Base-by-base conservation (phyloP, 108 stramenopile genomes). In the Skeletonema grethae region DNA sequence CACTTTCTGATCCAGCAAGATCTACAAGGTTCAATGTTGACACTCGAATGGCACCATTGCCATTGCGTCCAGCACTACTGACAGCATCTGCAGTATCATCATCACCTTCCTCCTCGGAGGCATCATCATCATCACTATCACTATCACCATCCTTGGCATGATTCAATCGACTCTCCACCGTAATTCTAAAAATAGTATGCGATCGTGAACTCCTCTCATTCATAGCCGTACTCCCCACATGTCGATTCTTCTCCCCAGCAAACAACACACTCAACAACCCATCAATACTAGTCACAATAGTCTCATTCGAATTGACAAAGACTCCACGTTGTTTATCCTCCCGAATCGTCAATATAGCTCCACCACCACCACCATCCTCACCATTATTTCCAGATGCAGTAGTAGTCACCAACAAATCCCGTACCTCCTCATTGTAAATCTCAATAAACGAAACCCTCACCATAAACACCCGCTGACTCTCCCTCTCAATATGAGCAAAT, bases 391-490 rank as follows among this genome's bases (percentile, higher is more conserved):
- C 32, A 34, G 32, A 34, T 3, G 31, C 2, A 4, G 31, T 2
- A 2, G 63, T 67, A 8, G 50, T 20, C 15, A 73, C 86, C 0
- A 99, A 85, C 65, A 99, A 79, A 83, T 99, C 99, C 4, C 96
- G 77, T 5, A 99, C 96, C 60, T 97, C 94, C 82, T 99, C 99
- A 76, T 99, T 99, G 86, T 99, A 99, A 62, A 99, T 98, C 73
- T 99, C 99, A 61, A 99, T 83, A 70, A 97, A 99, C 24, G 95
- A 96, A 2, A 95, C 95, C 35, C 97, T 86, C 22, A 98, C 85
- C 10, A 96, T 65, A 79, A 96, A 98, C 22, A 86, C 80, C 11
- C 91, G 79, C 29, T 90, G 81, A 12, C 80, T 65, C 20, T 79
- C 74, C 28, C 83, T 75, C 39, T 80, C 70, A 70, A 95, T 93